A percentile compares a stretch with the other conserved stretches of the same genome.
These are phyloP conservation scores for Tetrahymena malaccensis DNA, from an alignment of 73 alveolate species.

Conservation along the genomic window DNA sequence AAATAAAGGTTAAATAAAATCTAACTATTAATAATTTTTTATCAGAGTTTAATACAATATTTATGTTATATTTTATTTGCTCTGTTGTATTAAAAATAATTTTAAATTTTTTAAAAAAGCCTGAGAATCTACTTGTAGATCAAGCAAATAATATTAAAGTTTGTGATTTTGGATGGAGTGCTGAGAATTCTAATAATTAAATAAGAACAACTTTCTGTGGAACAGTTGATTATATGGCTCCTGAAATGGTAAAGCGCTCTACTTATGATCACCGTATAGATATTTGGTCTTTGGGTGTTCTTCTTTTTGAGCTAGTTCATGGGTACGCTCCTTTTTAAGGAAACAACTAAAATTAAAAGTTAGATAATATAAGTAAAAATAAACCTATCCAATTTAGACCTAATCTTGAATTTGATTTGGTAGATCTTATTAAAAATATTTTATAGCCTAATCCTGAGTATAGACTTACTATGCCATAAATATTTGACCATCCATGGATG, in stretches of 20 bases:
- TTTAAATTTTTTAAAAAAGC: background rate
- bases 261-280: conserved; percentile 79
- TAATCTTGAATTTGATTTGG: conserved; percentile 57
- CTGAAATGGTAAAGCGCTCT: conserved; percentile 78
- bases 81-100: background rate
- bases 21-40: too few species aligned
- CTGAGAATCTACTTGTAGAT: conserved; percentile 35
- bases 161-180: conserved; percentile 52
- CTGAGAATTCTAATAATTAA: conserved; percentile 36
- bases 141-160: conserved; percentile 28
- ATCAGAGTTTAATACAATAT: too few species aligned
- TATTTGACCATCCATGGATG: conserved; percentile 90
- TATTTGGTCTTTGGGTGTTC: conserved; percentile 88
- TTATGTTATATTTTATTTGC: too few species aligned
- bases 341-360: conserved; percentile 33
- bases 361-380: conserved; percentile 40
- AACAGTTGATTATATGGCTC: conserved; percentile 95
- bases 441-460: conserved; percentile 62
- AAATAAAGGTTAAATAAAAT: too few species aligned
- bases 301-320: conserved; percentile 81
- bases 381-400: conserved; percentile 47
- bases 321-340: conserved; percentile 82
- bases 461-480: conserved; percentile 73
- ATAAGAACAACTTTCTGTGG: conserved; percentile 92
- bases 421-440: conserved; percentile 63